Evolutionary conservation across 768 basidiomycete species (phyloP).

Genomic region (Rhizopogon roseolus): DNA sequence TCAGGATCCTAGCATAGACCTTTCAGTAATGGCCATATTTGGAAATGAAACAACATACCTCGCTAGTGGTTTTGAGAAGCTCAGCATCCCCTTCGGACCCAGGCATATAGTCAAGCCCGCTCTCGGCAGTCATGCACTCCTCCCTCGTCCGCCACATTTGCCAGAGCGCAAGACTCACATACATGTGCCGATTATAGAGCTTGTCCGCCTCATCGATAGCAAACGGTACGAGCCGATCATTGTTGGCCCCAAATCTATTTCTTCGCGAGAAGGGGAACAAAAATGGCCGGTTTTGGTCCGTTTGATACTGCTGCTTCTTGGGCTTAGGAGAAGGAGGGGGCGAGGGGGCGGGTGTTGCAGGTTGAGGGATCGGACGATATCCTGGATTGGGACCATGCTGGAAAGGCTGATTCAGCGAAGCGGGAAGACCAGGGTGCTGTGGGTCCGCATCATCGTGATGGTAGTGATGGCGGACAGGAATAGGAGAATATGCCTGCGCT

Average conservation of each 20-base stretch:
- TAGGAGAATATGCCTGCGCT: conserved; percentile 88
- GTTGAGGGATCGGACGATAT: conserved; percentile 47
- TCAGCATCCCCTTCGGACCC: conserved; percentile 57
- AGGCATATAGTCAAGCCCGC: conserved; percentile 80
- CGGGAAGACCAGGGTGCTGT: conserved; percentile 37
- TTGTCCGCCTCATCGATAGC: conserved; percentile 95
- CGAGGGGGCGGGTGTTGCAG: conserved; percentile 87
- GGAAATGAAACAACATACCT: conserved; percentile 25
- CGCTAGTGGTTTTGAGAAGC: conserved; percentile 41
- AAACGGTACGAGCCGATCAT: conserved; percentile 78
- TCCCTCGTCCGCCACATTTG: conserved; percentile 97
- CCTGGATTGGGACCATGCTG: conserved; percentile 23
- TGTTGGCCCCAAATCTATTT: conserved; percentile 42
- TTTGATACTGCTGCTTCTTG: conserved; percentile 98
- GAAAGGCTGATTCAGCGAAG: conserved; percentile 29
- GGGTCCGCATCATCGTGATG: conserved; percentile 74
- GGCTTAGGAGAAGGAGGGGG: conserved; percentile 84
- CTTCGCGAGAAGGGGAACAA: conserved; percentile 89
- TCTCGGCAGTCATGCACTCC: conserved; percentile 92
- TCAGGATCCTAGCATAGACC: conserved; percentile 46
- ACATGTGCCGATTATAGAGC: conserved; percentile 86
- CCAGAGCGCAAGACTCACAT: conserved; percentile 79
- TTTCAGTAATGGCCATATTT: conserved; percentile 1
- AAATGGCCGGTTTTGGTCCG: conserved; percentile 91
- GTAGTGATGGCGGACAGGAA: conserved; percentile 92